Percentiles rank a stretch among this genome's conserved stretches.
Conservation (phyloP, 192 early-diverging fungal genomes). For the Entophlyctis luteolus region DNA sequence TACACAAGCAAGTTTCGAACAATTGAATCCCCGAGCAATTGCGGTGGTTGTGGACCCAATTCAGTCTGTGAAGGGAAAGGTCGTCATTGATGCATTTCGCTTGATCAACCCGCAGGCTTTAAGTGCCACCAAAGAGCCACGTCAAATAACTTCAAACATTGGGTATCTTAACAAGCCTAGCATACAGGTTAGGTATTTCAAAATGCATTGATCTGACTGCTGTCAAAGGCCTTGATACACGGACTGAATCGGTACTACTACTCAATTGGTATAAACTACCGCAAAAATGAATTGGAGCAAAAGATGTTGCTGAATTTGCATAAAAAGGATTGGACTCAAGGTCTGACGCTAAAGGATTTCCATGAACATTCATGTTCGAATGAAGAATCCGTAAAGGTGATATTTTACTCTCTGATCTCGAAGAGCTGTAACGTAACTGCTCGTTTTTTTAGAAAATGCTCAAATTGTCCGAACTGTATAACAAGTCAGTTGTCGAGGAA, state of each 20-base stretch:
- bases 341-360: conserved; percentile 81
- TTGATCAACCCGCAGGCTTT: conserved; percentile 85
- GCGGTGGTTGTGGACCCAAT: conserved; percentile 99
- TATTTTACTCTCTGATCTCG: too few species aligned
- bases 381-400: conserved; percentile 79
- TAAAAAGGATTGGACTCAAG: conserved; percentile 98
- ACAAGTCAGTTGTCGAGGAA: conserved; percentile 98
- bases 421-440: too few species aligned
- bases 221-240: conserved; percentile 86
- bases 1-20: conserved; percentile 97
- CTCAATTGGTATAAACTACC: conserved; percentile 98
- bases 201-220: too few species aligned
- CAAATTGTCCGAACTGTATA: conserved; percentile 83
- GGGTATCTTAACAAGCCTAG: conserved; percentile 96
- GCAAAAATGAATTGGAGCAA: conserved; percentile 99
- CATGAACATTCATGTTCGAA: conserved; percentile 76
- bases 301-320: conserved; percentile 98
- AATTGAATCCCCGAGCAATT: conserved; percentile 87
- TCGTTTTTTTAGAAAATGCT: conserved; percentile 77
- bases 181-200: conserved; percentile 76
- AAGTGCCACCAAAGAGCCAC: conserved; percentile 86
- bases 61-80: conserved; percentile 99
- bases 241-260: conserved; percentile 99
- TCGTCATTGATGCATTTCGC: conserved; percentile 99
- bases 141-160: conserved; percentile 97